phyloP scores from a whole-genome alignment of 208 protist genomes.

The Polymyxa betae region DNA sequence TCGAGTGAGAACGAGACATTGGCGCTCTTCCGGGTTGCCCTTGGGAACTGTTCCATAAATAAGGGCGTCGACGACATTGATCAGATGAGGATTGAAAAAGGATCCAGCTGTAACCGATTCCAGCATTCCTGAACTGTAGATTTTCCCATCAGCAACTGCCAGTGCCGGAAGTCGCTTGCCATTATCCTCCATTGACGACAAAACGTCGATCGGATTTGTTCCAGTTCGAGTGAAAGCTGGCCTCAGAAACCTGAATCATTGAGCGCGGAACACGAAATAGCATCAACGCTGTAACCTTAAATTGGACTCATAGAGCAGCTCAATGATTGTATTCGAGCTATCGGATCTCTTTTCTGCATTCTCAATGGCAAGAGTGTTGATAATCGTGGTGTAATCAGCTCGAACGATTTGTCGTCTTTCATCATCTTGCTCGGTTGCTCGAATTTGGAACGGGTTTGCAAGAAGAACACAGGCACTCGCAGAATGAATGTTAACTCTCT shows the following conservation, averaged over 20 bases:
- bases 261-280: neutral
- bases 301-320: slow-evolving; percentile 44
- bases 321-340: slow-evolving; percentile 41
- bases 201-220: slow-evolving; percentile 34
- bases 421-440: neutral
- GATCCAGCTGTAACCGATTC: slow-evolving; percentile 19
- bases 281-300: neutral
- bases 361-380: slow-evolving; percentile 24
- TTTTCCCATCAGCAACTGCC: slow-evolving; percentile 37
- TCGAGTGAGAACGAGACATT: neutral
- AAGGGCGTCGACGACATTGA: slow-evolving; percentile 33
- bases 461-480: slow-evolving; percentile 16
- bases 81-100: slow-evolving; percentile 53
- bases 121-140: slow-evolving; percentile 49
- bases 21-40: neutral
- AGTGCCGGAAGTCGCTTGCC: neutral
- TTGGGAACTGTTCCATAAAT: slow-evolving; percentile 25
- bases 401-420: neutral
- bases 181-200: slow-evolving; percentile 32
- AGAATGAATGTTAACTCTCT: neutral
- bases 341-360: neutral
- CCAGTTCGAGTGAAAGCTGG: slow-evolving; percentile 26
- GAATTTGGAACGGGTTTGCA: neutral
- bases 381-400: slow-evolving; percentile 44
- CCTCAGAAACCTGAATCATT: slow-evolving; percentile 15